A percentile compares a stretch with the other conserved stretches of the same genome.
Evolutionary conservation across 192 early-diverging fungal species (phyloP).

Genomic region (Spinellus fusiger): DNA sequence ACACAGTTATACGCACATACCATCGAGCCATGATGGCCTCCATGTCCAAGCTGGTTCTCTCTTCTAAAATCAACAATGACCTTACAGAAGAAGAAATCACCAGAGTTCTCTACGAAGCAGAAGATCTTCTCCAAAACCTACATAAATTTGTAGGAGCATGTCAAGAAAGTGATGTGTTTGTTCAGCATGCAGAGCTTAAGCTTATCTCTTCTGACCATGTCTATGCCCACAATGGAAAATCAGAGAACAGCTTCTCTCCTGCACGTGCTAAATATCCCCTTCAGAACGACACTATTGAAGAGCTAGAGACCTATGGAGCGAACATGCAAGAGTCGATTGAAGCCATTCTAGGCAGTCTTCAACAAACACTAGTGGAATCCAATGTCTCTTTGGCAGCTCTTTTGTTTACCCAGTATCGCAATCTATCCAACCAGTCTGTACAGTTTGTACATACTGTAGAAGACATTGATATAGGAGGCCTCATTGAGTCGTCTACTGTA

Average conservation of each 20-base stretch:
- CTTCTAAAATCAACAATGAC: conserved; percentile 1
- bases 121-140: conserved; percentile 72
- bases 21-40: conserved; percentile 77
- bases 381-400: conserved; percentile 4
- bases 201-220: conserved; percentile 13
- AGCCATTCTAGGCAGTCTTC: conserved; percentile 3
- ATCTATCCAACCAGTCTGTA: conserved; percentile 21
- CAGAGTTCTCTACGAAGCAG: conserved; percentile 67
- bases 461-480: conserved; percentile 9
- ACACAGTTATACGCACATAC: conserved; percentile 57
- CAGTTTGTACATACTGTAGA: conserved; percentile 30
- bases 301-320: conserved; percentile 13
- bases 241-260: neutral
- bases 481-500: neutral
- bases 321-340: conserved; percentile 26
- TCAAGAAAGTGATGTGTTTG: conserved; percentile 27
- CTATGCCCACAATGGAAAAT: neutral
- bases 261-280: conserved; percentile 13
- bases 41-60: conserved; percentile 54
- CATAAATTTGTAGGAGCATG: conserved; percentile 62
- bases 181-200: conserved; percentile 37
- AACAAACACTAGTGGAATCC: neutral
- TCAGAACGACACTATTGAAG: conserved; percentile 15
- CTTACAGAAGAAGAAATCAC: neutral
- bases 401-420: conserved; percentile 30